Evolutionary conservation across 129 eudicot species (phyloP).

Genomic region (Escallonia rubra): DNA sequence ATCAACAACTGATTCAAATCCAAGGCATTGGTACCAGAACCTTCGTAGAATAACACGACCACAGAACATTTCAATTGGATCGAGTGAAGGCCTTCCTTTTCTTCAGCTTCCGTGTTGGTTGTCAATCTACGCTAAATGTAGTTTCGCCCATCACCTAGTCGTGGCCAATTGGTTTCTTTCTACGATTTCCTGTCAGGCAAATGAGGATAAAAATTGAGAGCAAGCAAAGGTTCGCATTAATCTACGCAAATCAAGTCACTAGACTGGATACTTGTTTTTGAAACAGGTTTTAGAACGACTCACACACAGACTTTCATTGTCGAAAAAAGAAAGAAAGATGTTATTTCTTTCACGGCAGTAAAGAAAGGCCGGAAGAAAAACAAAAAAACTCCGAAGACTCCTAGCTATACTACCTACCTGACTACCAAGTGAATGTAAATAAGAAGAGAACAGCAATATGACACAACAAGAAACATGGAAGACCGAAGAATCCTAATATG

Average conservation of each 20-base stretch:
- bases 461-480: too few species aligned
- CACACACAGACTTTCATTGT: not conserved
- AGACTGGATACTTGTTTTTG: too few species aligned
- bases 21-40: not conserved
- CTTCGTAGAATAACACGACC: not conserved
- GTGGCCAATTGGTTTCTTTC: slow-evolving; percentile 15
- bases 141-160: not conserved
- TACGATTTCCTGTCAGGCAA: slow-evolving; percentile 18
- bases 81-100: not conserved
- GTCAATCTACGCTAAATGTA: not conserved
- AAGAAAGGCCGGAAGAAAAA: not conserved
- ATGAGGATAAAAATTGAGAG: not conserved
- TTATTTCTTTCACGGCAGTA: not conserved
- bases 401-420: too few species aligned
- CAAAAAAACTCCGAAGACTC: too few species aligned
- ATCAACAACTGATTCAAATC: not conserved
- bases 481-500: too few species aligned
- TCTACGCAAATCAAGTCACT: too few species aligned
- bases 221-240: not conserved
- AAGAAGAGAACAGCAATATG: too few species aligned
- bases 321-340: not conserved
- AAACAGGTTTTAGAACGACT: too few species aligned
- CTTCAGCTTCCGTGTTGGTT: not conserved
- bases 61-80: slow-evolving; percentile 5
- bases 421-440: too few species aligned